Conservation (phyloP, 2,329 filamentous ascomycete species). For the Helminthosporium solani region DNA sequence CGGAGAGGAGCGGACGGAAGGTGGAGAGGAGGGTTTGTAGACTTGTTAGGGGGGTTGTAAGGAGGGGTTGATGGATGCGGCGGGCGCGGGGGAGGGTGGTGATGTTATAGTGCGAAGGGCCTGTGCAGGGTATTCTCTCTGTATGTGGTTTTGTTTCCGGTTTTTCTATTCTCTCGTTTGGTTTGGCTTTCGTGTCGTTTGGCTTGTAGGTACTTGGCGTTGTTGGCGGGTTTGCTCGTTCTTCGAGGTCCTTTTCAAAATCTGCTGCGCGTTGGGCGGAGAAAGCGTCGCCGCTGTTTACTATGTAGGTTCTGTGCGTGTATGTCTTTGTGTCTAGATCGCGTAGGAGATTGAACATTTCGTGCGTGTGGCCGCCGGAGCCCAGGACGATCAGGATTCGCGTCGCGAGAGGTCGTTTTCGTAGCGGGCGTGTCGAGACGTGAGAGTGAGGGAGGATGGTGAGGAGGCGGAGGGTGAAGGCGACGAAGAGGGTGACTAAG, state of each 20-base stretch:
- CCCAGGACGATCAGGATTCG: slow-evolving; percentile 82
- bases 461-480: slow-evolving; percentile 41
- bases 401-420: slow-evolving; percentile 41
- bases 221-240: slow-evolving; percentile 13
- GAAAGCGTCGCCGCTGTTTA: slow-evolving; percentile 73
- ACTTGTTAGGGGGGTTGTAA: slow-evolving; percentile 70
- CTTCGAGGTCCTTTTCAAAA: slow-evolving; percentile 57
- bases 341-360: slow-evolving; percentile 84
- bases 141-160: not conserved
- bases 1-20: slow-evolving; percentile 55
- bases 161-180: slow-evolving; percentile 3
- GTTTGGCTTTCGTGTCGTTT: not conserved
- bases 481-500: slow-evolving; percentile 36
- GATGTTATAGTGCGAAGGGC: slow-evolving; percentile 58
- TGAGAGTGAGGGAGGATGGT: slow-evolving; percentile 36
- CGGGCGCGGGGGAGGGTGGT: slow-evolving; percentile 73
- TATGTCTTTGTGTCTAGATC: slow-evolving; percentile 51
- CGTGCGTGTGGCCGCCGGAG: slow-evolving; percentile 89
- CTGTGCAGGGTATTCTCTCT: slow-evolving; percentile 12
- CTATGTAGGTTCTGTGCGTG: slow-evolving; percentile 74
- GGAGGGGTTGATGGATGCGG: slow-evolving; percentile 75
- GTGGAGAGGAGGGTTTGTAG: slow-evolving; percentile 66
- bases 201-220: not conserved
- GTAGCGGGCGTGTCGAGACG: slow-evolving; percentile 17
- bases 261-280: slow-evolving; percentile 64